Evolutionary conservation across 2,329 filamentous ascomycete species (phyloP).

Genomic region (Daldinia eschscholtzii): DNA sequence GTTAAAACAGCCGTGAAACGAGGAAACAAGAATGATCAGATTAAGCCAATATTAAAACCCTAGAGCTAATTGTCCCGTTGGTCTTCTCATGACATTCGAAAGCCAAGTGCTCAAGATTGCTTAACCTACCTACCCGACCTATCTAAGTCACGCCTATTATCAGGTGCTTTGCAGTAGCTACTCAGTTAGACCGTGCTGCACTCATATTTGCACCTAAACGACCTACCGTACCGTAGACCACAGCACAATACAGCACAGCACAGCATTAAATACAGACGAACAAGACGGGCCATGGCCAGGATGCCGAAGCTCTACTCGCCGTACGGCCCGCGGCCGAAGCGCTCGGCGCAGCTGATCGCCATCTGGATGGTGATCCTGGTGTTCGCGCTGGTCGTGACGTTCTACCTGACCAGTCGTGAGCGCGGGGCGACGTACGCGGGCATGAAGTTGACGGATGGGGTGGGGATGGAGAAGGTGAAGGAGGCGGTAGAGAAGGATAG

Average conservation of each 20-base stretch:
- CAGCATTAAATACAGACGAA: background rate
- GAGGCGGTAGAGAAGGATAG: constrained; percentile 21
- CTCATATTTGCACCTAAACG: background rate
- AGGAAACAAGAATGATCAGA: background rate
- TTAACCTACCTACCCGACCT: too few species aligned
- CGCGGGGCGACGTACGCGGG: constrained; percentile 36
- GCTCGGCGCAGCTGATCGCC: constrained; percentile 47
- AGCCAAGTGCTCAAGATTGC: too few species aligned
- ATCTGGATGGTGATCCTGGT: constrained; percentile 49
- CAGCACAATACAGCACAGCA: background rate
- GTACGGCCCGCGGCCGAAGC: constrained; percentile 49
- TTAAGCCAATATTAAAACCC: background rate
- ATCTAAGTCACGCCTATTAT: too few species aligned
- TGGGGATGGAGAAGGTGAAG: constrained; percentile 20
- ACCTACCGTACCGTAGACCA: background rate
- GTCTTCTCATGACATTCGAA: too few species aligned
- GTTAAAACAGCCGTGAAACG: too few species aligned
- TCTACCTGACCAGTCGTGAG: constrained; percentile 48
- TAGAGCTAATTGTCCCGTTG: too few species aligned
- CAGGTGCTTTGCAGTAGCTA: background rate
- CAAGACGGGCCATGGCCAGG: constrained; percentile 36
- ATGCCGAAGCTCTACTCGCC: constrained; percentile 49
- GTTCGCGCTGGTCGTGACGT: constrained; percentile 45
- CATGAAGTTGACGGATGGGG: constrained; percentile 37
- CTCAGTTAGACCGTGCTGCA: background rate